phyloP scores from a whole-genome alignment of 2,329 filamentous ascomycete genomes.

The Stachybotrys chartarum region DNA sequence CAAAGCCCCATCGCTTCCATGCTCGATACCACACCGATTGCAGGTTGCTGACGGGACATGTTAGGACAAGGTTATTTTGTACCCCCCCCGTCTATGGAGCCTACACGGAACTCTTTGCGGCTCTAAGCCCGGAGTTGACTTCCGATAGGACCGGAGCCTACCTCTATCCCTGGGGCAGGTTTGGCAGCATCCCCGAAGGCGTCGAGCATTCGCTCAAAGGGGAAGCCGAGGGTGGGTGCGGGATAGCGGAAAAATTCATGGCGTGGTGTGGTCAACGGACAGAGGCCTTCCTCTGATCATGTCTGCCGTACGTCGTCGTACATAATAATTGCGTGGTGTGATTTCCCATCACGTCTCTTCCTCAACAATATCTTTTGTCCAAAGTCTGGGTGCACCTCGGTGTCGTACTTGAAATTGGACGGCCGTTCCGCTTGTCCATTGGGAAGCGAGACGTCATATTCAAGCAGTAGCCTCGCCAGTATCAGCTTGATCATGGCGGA shows the following conservation, averaged over 20 bases:
- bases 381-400: conserved; percentile 1
- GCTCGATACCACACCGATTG: no score
- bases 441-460: not conserved
- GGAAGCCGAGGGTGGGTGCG: not conserved
- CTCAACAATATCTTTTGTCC: not conserved
- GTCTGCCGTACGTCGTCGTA: no score
- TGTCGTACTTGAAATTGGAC: not conserved
- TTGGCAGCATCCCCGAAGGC: not conserved
- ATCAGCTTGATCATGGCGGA: conserved; percentile 1
- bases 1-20: not conserved
- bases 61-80: not conserved
- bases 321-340: no score
- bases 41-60: no score
- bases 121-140: not conserved
- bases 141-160: not conserved
- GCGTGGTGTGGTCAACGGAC: not conserved
- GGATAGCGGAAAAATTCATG: not conserved
- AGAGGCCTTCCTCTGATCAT: no score
- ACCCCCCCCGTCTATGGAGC: not conserved
- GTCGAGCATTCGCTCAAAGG: not conserved
- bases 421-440: not conserved
- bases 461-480: not conserved
- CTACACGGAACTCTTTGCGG: conserved; percentile 1
- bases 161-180: conserved; percentile 1
- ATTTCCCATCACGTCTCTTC: not conserved